Percentiles rank a stretch among this genome's conserved stretches.
These are phyloP conservation scores for Gentiana dahurica DNA, from an alignment of 257 asterid species.

Conservation along the genomic window DNA sequence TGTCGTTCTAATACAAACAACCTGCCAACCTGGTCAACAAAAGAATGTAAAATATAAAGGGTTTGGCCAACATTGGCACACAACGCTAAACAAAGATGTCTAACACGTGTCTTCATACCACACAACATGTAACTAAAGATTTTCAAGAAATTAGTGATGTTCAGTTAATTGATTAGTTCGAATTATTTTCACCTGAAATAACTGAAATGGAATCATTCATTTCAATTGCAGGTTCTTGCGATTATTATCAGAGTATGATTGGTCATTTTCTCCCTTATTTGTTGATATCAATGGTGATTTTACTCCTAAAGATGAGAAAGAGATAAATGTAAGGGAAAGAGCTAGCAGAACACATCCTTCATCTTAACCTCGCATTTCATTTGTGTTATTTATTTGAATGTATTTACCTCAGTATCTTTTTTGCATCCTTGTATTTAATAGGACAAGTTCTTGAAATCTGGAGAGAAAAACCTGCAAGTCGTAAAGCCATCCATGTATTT, in stretches of 20 bases:
- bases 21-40: too few relatives aligned
- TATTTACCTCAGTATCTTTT: slow-evolving; percentile 9
- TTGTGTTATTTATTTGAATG: slow-evolving; percentile 1
- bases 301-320: slow-evolving; percentile 58
- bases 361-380: background rate
- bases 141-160: too few relatives aligned
- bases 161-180: too few relatives aligned
- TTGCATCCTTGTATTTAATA: slow-evolving; percentile 19
- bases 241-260: slow-evolving; percentile 68
- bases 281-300: slow-evolving; percentile 81
- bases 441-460: slow-evolving; percentile 63
- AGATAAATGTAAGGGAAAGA: slow-evolving; percentile 49
- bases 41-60: too few relatives aligned
- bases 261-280: slow-evolving; percentile 78
- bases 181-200: slow-evolving; percentile 2
- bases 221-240: slow-evolving; percentile 66
- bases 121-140: too few relatives aligned
- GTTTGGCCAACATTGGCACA: too few relatives aligned
- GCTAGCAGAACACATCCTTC: background rate
- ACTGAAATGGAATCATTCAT: slow-evolving; percentile 2
- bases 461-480: slow-evolving; percentile 30
- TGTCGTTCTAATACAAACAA: too few relatives aligned
- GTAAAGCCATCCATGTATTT: slow-evolving; percentile 64
- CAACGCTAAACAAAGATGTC: too few relatives aligned
- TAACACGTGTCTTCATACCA: too few relatives aligned